Conservation (phyloP, 164 flowering plant genomes). For the Aristolochia californica region DNA sequence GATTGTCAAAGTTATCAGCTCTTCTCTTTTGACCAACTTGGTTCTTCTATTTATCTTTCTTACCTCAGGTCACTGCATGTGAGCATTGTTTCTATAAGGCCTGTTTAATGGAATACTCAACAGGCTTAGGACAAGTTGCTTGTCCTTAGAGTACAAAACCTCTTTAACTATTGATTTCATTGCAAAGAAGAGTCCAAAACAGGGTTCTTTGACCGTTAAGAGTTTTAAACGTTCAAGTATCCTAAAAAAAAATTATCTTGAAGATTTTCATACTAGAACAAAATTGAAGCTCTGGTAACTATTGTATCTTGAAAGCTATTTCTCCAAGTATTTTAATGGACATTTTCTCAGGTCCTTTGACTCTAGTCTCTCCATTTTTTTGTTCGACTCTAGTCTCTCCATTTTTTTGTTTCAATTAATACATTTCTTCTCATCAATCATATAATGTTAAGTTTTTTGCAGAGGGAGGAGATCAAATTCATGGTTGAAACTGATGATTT, state of each 20-base stretch:
- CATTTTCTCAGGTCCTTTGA: no score
- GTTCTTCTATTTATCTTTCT: no score
- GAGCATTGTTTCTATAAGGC: no score
- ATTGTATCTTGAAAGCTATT: no score
- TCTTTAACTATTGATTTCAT: slow-evolving; percentile 75
- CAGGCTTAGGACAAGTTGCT: slow-evolving; percentile 39
- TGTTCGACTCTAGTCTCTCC: no score
- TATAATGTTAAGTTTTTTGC: slow-evolving; percentile 5
- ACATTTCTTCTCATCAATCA: background rate
- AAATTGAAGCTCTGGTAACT: slow-evolving; percentile 96
- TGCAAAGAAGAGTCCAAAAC: no score
- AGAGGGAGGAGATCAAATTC: slow-evolving; percentile 89
- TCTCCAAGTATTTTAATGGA: no score
- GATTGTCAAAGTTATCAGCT: slow-evolving; percentile 20
- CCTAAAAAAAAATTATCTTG: slow-evolving; percentile 53
- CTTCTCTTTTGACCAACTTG: background rate
- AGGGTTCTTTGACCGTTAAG: slow-evolving; percentile 33
- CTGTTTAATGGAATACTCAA: no score
- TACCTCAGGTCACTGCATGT: no score
- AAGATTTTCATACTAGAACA: slow-evolving; percentile 87
- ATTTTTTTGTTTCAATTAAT: background rate
- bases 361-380: background rate
- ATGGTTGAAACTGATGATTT: slow-evolving; percentile 95
- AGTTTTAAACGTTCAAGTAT: slow-evolving; percentile 71
- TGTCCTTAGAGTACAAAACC: slow-evolving; percentile 78